Percentiles rank a stretch among this genome's conserved stretches.
Conservation (phyloP, 1,139 yeast species). For the Debaryomyces fabryi region DNA sequence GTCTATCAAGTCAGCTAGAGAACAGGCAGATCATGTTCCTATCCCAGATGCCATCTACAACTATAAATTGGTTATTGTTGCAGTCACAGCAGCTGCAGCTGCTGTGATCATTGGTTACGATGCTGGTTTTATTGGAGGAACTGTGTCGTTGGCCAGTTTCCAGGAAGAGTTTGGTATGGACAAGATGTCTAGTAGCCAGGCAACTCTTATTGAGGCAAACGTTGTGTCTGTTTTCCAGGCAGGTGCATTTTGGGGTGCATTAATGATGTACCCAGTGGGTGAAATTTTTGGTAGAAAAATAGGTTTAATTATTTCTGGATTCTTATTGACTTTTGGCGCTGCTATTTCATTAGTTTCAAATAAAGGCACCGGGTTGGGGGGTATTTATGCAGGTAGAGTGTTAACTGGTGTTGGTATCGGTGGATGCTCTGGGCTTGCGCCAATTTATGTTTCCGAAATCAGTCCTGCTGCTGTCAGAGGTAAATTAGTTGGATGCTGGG, state of each 20-base stretch:
- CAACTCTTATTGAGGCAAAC: conserved; percentile 24
- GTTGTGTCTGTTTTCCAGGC: conserved; percentile 40
- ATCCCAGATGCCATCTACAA: conserved; percentile 29
- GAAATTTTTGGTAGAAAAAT: conserved; percentile 28
- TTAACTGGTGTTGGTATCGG: conserved; percentile 40
- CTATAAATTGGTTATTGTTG: conserved; percentile 22
- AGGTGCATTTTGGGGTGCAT: conserved; percentile 37
- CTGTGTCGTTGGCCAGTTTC: conserved; percentile 32
- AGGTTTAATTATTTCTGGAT: conserved; percentile 32
- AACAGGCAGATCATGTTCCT: conserved; percentile 12
- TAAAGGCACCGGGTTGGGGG: conserved; percentile 29
- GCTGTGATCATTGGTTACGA: conserved; percentile 40
- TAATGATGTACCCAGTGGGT: conserved; percentile 32
- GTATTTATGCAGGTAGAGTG: conserved; percentile 41
- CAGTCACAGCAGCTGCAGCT: conserved; percentile 32
- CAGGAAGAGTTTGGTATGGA: conserved; percentile 29
- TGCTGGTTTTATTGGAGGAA: conserved; percentile 40
- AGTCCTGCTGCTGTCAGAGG: conserved; percentile 36
- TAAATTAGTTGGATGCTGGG: conserved; percentile 50
- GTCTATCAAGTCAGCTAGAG: conserved; percentile 17
- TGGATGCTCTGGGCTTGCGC: conserved; percentile 36
- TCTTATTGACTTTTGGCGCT: conserved; percentile 47
- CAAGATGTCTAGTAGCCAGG: conserved; percentile 18
- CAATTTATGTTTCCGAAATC: conserved; percentile 35
- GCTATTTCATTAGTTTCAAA: conserved; percentile 33